Conservation (phyloP, 768 basidiomycete genomes). For the Tubosaeta sp. region DNA sequence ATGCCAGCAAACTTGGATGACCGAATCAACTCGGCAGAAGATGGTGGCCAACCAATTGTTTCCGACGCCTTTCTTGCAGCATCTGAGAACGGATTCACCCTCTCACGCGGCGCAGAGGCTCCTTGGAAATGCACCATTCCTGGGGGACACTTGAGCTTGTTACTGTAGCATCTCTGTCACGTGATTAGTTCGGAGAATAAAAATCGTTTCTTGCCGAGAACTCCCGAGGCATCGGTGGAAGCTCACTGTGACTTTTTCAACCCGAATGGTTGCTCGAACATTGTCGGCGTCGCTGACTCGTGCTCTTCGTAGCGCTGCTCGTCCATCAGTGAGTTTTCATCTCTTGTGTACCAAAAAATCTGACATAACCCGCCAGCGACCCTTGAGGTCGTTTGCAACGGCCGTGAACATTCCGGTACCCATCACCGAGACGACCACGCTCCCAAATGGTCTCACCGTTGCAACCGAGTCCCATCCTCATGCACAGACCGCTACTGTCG, state of each 20-base stretch:
- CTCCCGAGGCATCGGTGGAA: conserved; percentile 18
- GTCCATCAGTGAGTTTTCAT: conserved; percentile 31
- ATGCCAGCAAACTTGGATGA: background rate
- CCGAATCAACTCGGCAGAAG: background rate
- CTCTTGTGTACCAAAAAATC: background rate
- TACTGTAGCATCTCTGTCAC: conserved; percentile 26
- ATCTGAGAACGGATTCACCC: conserved; percentile 52
- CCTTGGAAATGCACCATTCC: conserved; percentile 42
- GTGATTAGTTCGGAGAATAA: conserved; percentile 19
- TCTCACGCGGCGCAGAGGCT: conserved; percentile 30
- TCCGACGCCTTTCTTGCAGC: conserved; percentile 38
- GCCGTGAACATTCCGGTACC: conserved; percentile 63
- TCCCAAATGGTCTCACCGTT: conserved; percentile 92
- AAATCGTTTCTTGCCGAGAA: conserved; percentile 29
- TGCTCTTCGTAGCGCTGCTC: conserved; percentile 36
- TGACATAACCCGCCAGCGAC: conserved; percentile 33
- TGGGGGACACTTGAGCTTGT: conserved; percentile 26
- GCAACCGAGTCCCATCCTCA: conserved; percentile 88
- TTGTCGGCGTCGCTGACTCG: conserved; percentile 43
- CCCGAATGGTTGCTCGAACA: conserved; percentile 44
- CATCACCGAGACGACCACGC: conserved; percentile 85
- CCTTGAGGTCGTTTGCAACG: conserved; percentile 72
- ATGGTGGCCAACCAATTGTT: background rate
- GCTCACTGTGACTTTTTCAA: conserved; percentile 19
- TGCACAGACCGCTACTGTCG: conserved; percentile 96